These are phyloP conservation scores for Boletus sensibilis DNA, from an alignment of 768 basidiomycete genomes.

Conservation along the genomic window DNA sequence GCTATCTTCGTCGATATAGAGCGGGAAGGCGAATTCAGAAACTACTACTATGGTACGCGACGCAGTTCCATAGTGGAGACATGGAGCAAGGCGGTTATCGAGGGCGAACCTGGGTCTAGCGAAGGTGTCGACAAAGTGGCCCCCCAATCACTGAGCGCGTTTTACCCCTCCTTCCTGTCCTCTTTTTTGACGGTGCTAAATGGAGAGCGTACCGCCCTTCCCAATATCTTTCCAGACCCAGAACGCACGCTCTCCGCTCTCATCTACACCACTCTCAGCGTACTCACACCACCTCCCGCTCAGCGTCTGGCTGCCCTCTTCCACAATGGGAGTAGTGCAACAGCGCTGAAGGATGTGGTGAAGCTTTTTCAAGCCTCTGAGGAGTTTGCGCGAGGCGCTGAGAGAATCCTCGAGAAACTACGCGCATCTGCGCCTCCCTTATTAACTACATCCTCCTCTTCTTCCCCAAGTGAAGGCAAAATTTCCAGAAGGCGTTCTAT, in stretches of 20 bases:
- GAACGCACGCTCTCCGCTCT: conserved; percentile 73
- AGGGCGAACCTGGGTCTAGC: conserved; percentile 18
- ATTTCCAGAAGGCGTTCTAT: conserved; percentile 54
- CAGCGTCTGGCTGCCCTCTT: conserved; percentile 73
- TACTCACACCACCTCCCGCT: conserved; percentile 77
- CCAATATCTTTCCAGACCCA: conserved; percentile 87
- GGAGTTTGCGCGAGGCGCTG: conserved; percentile 72
- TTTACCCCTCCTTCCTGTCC: conserved; percentile 75
- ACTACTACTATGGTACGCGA: conserved; percentile 90
- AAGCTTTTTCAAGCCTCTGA: conserved; percentile 70
- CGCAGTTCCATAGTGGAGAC: conserved; percentile 58
- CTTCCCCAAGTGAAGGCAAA: conserved; percentile 24
- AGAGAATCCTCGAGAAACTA: conserved; percentile 77
- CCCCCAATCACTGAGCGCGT: conserved; percentile 54
- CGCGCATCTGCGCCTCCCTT: conserved; percentile 36
- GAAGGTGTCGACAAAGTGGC: conserved; percentile 43
- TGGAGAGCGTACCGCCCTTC: conserved; percentile 69
- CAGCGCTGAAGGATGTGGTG: conserved; percentile 70
- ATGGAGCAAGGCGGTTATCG: conserved; percentile 65
- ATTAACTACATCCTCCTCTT: conserved; percentile 18
- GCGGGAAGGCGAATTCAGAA: conserved; percentile 87
- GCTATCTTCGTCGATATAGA: conserved; percentile 89
- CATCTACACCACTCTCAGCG: conserved; percentile 76
- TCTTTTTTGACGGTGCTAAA: conserved; percentile 63
- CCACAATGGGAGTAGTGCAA: conserved; percentile 56